phyloP scores from a whole-genome alignment of 192 early-diverging fungal species.

The Allomyces macrogynus region DNA sequence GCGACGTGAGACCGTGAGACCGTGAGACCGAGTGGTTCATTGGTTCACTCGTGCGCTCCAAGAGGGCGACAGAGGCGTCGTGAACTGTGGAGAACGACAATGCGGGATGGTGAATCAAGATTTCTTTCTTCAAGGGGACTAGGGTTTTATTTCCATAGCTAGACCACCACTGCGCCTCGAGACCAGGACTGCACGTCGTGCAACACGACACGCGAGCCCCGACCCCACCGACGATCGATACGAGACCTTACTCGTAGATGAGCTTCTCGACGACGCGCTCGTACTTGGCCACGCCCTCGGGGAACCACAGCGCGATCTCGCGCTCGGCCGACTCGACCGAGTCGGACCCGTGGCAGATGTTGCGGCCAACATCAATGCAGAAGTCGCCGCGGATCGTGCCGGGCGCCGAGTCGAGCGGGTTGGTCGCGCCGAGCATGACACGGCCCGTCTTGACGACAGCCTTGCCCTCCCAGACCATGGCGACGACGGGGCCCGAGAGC shows the following conservation, averaged over 20 bases:
- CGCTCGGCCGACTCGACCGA: constrained; percentile 32
- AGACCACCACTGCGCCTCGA: no score
- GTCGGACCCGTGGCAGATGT: constrained; percentile 89
- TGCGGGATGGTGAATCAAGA: no score
- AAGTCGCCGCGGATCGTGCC: constrained; percentile 95
- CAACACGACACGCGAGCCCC: no score
- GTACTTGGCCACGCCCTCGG: constrained; percentile 39
- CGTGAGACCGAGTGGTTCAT: no score
- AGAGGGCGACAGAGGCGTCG: no score
- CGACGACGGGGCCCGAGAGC: constrained; percentile 84
- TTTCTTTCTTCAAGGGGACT: no score
- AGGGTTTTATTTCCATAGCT: no score
- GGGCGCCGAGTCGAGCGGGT: constrained; percentile 68
- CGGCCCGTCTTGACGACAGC: constrained; percentile 78
- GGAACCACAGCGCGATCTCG: constrained; percentile 39
- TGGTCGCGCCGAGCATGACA: constrained; percentile 70
- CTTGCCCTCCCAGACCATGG: constrained; percentile 86
- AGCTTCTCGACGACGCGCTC: constrained; percentile 33
- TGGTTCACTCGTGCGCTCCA: no score
- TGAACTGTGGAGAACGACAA: no score
- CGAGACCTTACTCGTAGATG: constrained; percentile 48
- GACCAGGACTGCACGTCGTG: no score
- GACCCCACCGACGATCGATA: no score
- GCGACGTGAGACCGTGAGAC: no score
- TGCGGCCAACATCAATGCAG: constrained; percentile 58